Evolutionary conservation across 2,329 filamentous ascomycete species (phyloP).

Genomic region (Ophiostoma triangulosporum): DNA sequence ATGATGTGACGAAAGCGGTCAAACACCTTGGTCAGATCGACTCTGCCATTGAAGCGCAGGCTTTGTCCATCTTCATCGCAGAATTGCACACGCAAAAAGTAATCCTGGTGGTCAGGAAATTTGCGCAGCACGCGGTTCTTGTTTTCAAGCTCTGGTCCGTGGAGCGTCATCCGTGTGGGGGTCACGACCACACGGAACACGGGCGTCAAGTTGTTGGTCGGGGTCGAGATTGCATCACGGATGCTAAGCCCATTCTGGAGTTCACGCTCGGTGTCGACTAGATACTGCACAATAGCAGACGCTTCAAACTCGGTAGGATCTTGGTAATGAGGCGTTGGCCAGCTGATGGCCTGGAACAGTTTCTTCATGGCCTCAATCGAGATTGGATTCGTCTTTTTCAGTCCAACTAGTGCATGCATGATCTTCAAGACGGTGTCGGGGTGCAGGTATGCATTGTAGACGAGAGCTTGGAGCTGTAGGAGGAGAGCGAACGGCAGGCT

Average conservation of each 20-base stretch:
- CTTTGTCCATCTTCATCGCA: slow-evolving; percentile 58
- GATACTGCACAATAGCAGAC: slow-evolving; percentile 24
- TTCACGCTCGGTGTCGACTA: slow-evolving; percentile 28
- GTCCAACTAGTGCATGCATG: slow-evolving; percentile 27
- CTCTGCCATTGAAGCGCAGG: slow-evolving; percentile 41
- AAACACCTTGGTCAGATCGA: slow-evolving; percentile 39
- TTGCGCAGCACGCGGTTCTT: slow-evolving; percentile 60
- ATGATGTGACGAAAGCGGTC: slow-evolving; percentile 48
- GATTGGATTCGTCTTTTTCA: slow-evolving; percentile 24
- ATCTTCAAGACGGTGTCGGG: slow-evolving; percentile 37
- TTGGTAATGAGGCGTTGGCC: slow-evolving; percentile 33
- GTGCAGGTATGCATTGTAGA: slow-evolving; percentile 47
- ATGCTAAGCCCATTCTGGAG: slow-evolving; percentile 8
- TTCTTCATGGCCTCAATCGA: slow-evolving; percentile 40
- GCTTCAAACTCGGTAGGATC: slow-evolving; percentile 30
- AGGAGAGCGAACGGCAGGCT: slow-evolving; percentile 37
- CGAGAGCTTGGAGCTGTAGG: slow-evolving; percentile 51
- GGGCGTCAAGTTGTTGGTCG: slow-evolving; percentile 29
- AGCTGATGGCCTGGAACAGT: slow-evolving; percentile 38
- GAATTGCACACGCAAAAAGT: slow-evolving; percentile 60
- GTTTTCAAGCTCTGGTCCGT: slow-evolving; percentile 50
- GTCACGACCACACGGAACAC: slow-evolving; percentile 46
- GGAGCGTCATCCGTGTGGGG: slow-evolving; percentile 41
- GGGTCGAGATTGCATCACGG: slow-evolving; percentile 14
- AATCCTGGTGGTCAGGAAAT: slow-evolving; percentile 43